Evolutionary conservation across 305 asterid species (phyloP), one percentile per base, ranked within the genome.

Genomic region (Salvia sclarea): DNA sequence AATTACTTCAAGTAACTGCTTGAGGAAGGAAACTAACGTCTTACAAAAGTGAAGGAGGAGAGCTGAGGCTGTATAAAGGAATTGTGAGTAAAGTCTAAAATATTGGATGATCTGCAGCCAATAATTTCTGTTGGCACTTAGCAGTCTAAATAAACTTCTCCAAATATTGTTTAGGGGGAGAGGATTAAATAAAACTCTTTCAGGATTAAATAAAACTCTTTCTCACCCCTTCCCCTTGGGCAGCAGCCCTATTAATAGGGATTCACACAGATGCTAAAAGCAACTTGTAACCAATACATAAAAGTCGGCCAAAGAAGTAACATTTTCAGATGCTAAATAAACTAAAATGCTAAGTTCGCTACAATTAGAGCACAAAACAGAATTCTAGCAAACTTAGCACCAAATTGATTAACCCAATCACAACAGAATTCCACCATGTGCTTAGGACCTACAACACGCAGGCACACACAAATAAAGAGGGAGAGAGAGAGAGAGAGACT

Each of bases 311-410:
- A 48, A 37, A 10, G 37, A 13, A 30, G 8, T 38, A 45, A 17
- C 18, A 28, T 13, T 38, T 20, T 16, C 54, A 61, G 20, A 49
- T 7, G 41, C 37, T 7, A 31, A 16, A 16, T 8, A 28, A 59
- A 55, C 28, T 59, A 69, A 69, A 59, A 75, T 62, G 71, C 47
- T 38, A 47, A 69, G 53, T 64, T 66, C 52, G 49, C 24, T 61
- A 49, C 14, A 41, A 8, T 43, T 20, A 38, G 65, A 48, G 20
- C 52, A 66, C 13, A 47, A 16, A 17, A 56, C 31, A 10, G 18
- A 50, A 61, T 48, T 21, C 22, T n/a, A n/a, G 2, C 61, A 54
- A 0, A 54, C 37, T 49, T 25, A 25, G 12, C 53, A 13, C 52
- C 35, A 21, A 20, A 61, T 21, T 59, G 48, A 61, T 18, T n/a